These are phyloP conservation scores for Lumnitzera racemosa DNA, from an alignment of 345 rosid species.

Conservation along the genomic window DNA sequence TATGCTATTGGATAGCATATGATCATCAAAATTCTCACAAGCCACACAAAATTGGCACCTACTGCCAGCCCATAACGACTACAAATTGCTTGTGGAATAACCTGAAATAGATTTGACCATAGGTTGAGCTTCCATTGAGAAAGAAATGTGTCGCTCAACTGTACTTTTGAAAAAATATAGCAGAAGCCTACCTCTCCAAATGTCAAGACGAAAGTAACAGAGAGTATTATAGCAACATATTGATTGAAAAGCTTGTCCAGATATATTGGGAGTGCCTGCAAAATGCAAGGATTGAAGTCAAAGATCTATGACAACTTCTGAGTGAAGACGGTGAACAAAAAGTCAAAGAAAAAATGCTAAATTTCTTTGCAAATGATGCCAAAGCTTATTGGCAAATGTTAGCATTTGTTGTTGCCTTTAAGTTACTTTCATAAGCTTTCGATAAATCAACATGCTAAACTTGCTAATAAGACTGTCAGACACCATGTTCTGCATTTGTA, in stretches of 20 bases:
- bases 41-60: conserved; percentile 5
- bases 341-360: no score
- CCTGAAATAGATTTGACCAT: neutral
- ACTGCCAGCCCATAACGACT: neutral
- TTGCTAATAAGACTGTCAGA: no score
- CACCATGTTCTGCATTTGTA: no score
- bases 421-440: no score
- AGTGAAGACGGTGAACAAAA: no score
- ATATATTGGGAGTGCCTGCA: conserved; percentile 2
- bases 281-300: neutral
- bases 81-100: conserved; percentile 4
- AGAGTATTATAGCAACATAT: neutral
- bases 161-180: neutral
- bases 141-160: no score
- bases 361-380: no score
- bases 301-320: no score
- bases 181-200: neutral
- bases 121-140: neutral
- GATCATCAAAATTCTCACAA: conserved; percentile 1
- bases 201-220: neutral
- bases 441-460: no score
- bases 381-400: no score
- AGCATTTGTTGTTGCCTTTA: no score
- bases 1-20: conserved; percentile 2
- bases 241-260: neutral